Evolutionary conservation across 176 grass and related monocot species (phyloP).

Genomic region (Triticum monococcum): DNA sequence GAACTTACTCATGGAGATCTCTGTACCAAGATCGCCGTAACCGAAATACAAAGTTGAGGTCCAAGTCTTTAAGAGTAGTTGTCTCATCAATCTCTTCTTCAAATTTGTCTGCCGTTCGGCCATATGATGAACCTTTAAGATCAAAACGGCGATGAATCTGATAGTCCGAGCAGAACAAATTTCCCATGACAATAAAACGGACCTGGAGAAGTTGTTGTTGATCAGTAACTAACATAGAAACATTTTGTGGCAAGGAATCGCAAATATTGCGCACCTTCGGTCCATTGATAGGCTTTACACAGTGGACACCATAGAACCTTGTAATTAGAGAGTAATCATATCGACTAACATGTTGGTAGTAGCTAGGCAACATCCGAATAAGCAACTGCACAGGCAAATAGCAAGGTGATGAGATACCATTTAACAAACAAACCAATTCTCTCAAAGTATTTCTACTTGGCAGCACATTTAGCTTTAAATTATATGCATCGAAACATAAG

Average conservation of each 20-base stretch:
- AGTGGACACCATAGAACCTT: slow-evolving; percentile 82
- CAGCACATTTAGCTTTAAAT: not conserved
- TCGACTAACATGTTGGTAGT: slow-evolving; percentile 56
- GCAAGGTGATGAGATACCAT: not conserved
- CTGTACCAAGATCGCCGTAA: slow-evolving; percentile 71
- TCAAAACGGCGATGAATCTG: slow-evolving; percentile 94
- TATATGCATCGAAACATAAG: not conserved
- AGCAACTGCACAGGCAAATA: slow-evolving; percentile 54
- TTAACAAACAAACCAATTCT: not conserved
- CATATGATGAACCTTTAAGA: slow-evolving; percentile 95
- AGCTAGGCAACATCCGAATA: slow-evolving; percentile 65
- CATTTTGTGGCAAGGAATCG: slow-evolving; percentile 1
- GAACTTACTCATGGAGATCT: slow-evolving; percentile 80
- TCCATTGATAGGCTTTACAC: slow-evolving; percentile 69
- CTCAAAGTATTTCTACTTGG: not conserved
- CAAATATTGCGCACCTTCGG: slow-evolving; percentile 49
- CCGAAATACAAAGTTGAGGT: slow-evolving; percentile 92
- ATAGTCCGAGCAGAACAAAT: slow-evolving; percentile 93
- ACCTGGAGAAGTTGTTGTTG: slow-evolving; percentile 53
- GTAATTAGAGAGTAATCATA: slow-evolving; percentile 75
- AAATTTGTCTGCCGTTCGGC: slow-evolving; percentile 80
- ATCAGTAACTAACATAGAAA: not conserved
- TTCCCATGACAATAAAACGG: slow-evolving; percentile 95
- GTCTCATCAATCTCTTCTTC: slow-evolving; percentile 96
- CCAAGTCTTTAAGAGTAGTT: slow-evolving; percentile 94